Percentiles rank a stretch among this genome's conserved stretches.
Evolutionary conservation across 73 alveolate species (phyloP).

Genomic region (Durusdinium trenchii): DNA sequence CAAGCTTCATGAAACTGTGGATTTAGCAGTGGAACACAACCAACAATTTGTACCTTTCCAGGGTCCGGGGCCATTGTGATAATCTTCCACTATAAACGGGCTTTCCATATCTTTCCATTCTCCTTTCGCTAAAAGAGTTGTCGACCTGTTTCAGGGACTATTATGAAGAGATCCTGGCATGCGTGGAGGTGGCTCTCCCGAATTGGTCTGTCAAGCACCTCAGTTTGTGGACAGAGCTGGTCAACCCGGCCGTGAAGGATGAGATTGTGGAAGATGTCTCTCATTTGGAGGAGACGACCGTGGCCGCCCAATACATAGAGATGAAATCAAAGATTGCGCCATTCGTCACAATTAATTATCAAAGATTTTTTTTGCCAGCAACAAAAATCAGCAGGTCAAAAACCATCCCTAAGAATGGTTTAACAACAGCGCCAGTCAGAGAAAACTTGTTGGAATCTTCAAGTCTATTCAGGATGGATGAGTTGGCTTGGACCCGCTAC

Average conservation of each 20-base stretch:
- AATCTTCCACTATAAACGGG: too few species aligned
- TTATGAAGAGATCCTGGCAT: background rate
- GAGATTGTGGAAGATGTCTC: background rate
- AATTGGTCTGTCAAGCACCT: constrained; percentile 1
- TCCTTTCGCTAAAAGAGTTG: too few species aligned
- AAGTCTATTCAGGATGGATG: constrained; percentile 20
- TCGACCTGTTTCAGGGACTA: constrained; percentile 12
- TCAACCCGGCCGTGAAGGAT: background rate
- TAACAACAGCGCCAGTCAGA: background rate
- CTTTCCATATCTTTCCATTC: background rate
- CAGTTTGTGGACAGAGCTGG: background rate
- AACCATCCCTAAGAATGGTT: background rate
- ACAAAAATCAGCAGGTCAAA: background rate
- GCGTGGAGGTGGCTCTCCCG: background rate
- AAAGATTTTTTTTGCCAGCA: background rate
- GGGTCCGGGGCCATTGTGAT: background rate
- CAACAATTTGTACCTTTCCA: background rate
- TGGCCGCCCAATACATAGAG: background rate
- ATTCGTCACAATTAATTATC: background rate
- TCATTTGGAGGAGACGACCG: background rate
- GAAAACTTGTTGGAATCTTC: too few species aligned
- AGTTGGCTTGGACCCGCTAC: constrained; percentile 16
- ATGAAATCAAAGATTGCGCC: background rate
- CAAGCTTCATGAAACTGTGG: background rate
- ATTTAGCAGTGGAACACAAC: background rate